Percentiles rank a stretch among this genome's conserved stretches.
These are phyloP conservation scores for Macrocystidia cucumis DNA, from an alignment of 1,284 basidiomycete species.

Conservation along the genomic window DNA sequence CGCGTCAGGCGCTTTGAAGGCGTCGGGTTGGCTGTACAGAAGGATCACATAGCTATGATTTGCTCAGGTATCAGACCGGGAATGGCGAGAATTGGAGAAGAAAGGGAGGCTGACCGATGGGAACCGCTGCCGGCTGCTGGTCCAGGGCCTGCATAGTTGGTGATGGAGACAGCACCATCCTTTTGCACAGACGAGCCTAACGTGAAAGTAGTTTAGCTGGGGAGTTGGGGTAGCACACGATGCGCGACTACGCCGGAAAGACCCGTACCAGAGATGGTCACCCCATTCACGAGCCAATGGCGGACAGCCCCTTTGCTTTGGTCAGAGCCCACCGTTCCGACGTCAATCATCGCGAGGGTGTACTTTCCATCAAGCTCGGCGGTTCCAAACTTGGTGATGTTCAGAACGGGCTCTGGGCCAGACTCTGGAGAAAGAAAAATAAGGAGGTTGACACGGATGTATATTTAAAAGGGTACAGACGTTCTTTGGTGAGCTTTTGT, in stretches of 20 bases:
- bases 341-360: constrained; percentile 71
- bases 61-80: constrained; percentile 1
- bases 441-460: constrained; percentile 11
- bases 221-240: no score
- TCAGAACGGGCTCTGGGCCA: constrained; percentile 39
- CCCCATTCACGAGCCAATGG: constrained; percentile 77
- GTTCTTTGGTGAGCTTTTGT: constrained; percentile 45
- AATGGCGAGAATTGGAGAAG: constrained; percentile 1
- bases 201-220: constrained; percentile 3
- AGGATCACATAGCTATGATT: constrained; percentile 55
- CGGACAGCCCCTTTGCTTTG: constrained; percentile 50
- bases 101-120: constrained; percentile 43
- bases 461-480: constrained; percentile 27
- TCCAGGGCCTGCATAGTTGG: constrained; percentile 67
- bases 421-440: constrained; percentile 32
- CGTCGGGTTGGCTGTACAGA: constrained; percentile 52
- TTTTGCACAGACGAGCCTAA: constrained; percentile 37
- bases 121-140: constrained; percentile 62
- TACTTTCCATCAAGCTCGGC: constrained; percentile 39
- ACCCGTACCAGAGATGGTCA: constrained; percentile 33
- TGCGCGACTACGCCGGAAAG: not conserved
- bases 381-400: constrained; percentile 38
- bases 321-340: constrained; percentile 51
- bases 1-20: constrained; percentile 55
- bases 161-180: constrained; percentile 45